Evolutionary conservation across 371 early-diverging fungal genomes (phyloP).

Genomic region (Mortierella sp.): DNA sequence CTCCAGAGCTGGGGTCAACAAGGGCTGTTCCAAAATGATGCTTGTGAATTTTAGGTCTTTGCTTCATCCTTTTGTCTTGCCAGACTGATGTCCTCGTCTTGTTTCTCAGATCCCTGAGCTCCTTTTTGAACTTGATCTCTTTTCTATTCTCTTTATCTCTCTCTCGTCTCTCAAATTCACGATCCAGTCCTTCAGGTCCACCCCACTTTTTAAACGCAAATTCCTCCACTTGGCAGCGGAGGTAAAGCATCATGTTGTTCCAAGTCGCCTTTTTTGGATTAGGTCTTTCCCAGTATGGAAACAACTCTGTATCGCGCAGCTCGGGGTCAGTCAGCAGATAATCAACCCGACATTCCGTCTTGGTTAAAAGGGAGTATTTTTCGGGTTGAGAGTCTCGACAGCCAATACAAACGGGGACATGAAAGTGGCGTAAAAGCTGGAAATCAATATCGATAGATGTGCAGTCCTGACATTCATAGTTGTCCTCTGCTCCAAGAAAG

Average conservation of each 20-base stretch:
- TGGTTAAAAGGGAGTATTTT: conserved; percentile 92
- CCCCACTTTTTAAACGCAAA: conserved; percentile 97
- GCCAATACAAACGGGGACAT: conserved; percentile 76
- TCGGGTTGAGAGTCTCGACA: conserved; percentile 85
- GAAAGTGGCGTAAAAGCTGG: conserved; percentile 76
- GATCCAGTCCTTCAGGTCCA: conserved; percentile 86
- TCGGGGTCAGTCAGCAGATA: conserved; percentile 94
- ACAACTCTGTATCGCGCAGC: conserved; percentile 79
- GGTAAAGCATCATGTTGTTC: conserved; percentile 96
- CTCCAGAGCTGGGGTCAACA: conserved; percentile 62
- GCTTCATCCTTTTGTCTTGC: conserved; percentile 64
- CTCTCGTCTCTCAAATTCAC: conserved; percentile 90
- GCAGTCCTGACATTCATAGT: conserved; percentile 85
- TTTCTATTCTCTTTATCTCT: conserved; percentile 84
- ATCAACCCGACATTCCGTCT: conserved; percentile 86
- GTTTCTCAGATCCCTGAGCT: conserved; percentile 82
- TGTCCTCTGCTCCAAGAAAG: conserved; percentile 69
- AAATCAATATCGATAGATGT: conserved; percentile 82
- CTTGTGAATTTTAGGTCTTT: conserved; percentile 73
- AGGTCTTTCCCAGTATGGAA: conserved; percentile 90
- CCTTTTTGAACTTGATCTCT: conserved; percentile 86
- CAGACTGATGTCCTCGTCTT: conserved; percentile 87
- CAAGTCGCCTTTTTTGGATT: conserved; percentile 96
- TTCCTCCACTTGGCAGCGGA: conserved; percentile 90
- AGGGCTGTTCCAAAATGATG: conserved; percentile 75